Percentiles rank a stretch among this genome's conserved stretches.
These are phyloP conservation scores for Chytriomyces hyalinus DNA, from an alignment of 192 early-diverging fungal genomes.

Conservation along the genomic window DNA sequence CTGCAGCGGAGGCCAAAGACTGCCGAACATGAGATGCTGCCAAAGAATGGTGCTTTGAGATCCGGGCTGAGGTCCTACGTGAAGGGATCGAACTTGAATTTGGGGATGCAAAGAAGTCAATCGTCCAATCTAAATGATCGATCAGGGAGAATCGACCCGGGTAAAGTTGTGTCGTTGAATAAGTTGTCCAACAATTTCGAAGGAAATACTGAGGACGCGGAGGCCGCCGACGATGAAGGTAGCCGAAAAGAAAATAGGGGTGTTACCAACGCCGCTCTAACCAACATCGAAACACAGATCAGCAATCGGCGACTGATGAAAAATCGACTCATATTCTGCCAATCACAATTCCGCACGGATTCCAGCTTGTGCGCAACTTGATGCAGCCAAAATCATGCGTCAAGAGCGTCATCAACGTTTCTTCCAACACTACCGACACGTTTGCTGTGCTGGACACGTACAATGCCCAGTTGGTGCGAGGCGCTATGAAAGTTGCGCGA, in stretches of 20 bases:
- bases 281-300: not conserved
- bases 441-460: slow-evolving; percentile 50
- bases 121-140: no score
- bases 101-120: no score
- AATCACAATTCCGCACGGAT: slow-evolving; percentile 54
- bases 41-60: not conserved
- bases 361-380: slow-evolving; percentile 47
- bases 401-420: slow-evolving; percentile 48
- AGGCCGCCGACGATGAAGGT: not conserved
- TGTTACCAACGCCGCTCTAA: not conserved
- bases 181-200: not conserved
- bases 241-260: slow-evolving; percentile 9
- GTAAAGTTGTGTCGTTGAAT: no score
- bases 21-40: not conserved
- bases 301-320: not conserved
- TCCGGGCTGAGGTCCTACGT: not conserved
- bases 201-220: not conserved
- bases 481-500: slow-evolving; percentile 25
- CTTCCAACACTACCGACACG: slow-evolving; percentile 38
- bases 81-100: no score
- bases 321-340: slow-evolving; percentile 28
- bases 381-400: slow-evolving; percentile 44
- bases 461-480: slow-evolving; percentile 42
- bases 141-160: no score
- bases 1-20: not conserved